Percentiles rank a stretch among this genome's conserved stretches.
These are phyloP conservation scores for Ceratopteris richardii DNA, from an alignment of 75 land plant species.

Conservation along the genomic window DNA sequence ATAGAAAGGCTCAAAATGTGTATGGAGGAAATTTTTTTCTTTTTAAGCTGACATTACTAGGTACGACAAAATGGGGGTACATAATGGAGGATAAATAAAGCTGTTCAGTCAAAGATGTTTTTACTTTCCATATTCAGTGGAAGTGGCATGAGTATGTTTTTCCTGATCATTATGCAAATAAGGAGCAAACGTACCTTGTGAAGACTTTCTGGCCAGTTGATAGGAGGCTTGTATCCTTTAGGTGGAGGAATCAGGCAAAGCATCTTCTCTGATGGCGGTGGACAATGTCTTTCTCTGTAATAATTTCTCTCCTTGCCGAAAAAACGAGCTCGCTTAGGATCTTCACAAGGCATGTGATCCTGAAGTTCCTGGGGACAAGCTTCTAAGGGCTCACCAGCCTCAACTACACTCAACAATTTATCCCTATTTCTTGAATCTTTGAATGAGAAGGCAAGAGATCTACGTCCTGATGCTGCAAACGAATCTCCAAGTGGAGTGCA, in stretches of 20 bases:
- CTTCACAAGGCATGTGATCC: conserved; percentile 93
- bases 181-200: conserved; percentile 37
- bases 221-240: conserved; percentile 45
- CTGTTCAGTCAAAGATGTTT: too few relatives aligned
- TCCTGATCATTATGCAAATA: too few relatives aligned
- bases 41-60: too few relatives aligned
- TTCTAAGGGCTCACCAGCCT: conserved; percentile 36
- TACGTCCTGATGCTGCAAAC: conserved; percentile 62
- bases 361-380: conserved; percentile 46
- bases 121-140: too few relatives aligned
- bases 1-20: too few relatives aligned
- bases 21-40: too few relatives aligned
- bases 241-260: conserved; percentile 74
- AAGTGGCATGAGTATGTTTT: too few relatives aligned
- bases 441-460: conserved; percentile 18
- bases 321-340: conserved; percentile 58
- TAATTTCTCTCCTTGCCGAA: conserved; percentile 63
- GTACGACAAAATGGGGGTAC: too few relatives aligned
- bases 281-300: conserved; percentile 84
- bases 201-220: conserved; percentile 76
- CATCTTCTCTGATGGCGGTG: conserved; percentile 42
- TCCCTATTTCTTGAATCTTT: conserved; percentile 30
- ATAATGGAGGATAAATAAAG: too few relatives aligned
- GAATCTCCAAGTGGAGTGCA: conserved; percentile 71
- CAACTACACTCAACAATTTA: conserved; percentile 33